Conservation (phyloP, 1,139 yeast genomes). For the Candida neerlandica region DNA sequence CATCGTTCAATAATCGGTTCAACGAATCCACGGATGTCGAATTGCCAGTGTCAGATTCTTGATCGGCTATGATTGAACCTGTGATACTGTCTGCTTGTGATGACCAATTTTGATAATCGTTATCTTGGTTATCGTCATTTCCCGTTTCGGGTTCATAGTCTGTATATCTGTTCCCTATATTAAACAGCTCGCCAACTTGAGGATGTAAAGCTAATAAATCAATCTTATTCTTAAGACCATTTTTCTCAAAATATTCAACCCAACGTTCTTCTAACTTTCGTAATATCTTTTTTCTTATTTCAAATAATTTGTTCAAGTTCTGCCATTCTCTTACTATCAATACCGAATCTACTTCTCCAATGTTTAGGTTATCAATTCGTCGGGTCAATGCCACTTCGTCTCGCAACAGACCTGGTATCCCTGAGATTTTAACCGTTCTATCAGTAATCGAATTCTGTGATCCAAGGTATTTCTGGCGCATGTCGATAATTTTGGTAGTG, state of each 20-base stretch:
- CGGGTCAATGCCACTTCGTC: slow-evolving; percentile 66
- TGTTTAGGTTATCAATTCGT: slow-evolving; percentile 75
- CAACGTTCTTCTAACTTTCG: slow-evolving; percentile 69
- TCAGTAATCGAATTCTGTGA: slow-evolving; percentile 49
- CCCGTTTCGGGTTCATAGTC: slow-evolving; percentile 11
- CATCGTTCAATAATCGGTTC: slow-evolving; percentile 27
- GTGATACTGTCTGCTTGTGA: neutral
- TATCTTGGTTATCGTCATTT: no score
- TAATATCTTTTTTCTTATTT: slow-evolving; percentile 55
- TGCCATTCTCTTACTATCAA: slow-evolving; percentile 88
- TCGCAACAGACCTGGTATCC: slow-evolving; percentile 73
- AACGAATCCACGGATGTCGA: slow-evolving; percentile 3
- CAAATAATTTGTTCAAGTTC: slow-evolving; percentile 64
- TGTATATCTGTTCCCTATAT: slow-evolving; percentile 8
- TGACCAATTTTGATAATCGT: slow-evolving; percentile 16
- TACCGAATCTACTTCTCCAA: slow-evolving; percentile 77
- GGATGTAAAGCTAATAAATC: slow-evolving; percentile 35
- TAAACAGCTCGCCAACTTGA: slow-evolving; percentile 29
- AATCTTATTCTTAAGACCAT: slow-evolving; percentile 31
- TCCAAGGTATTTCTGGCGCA: slow-evolving; percentile 47
- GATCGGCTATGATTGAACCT: slow-evolving; percentile 20
- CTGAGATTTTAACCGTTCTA: slow-evolving; percentile 47
- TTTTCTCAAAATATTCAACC: slow-evolving; percentile 66
- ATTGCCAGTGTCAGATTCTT: slow-evolving; percentile 19
- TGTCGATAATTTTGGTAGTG: slow-evolving; percentile 39